Base-by-base conservation (phyloP, 345 rosid genomes). In the Carallia brachiata region DNA sequence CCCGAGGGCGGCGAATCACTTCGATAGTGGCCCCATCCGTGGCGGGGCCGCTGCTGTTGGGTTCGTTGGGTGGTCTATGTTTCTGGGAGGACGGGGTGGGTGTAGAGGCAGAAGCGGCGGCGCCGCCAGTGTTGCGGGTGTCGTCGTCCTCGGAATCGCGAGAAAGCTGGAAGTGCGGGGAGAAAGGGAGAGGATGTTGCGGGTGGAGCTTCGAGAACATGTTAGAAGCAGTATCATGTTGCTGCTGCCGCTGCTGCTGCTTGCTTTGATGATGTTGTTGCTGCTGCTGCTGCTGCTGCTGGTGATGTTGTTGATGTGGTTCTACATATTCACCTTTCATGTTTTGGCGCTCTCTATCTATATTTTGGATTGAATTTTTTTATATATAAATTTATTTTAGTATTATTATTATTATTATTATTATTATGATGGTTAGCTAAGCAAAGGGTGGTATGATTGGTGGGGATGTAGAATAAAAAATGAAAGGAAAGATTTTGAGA, bases 1-100 rank as follows among this genome's bases (percentile, higher is more conserved):
- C 98, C 55, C 98, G 75, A 1, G 97, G 95, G 15, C 97, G 87
- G 7, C 98, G 95, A 65, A 75, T 78, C 31, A 88, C 84, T 69
- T 92, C 98, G 55, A 92, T 90, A 73, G 84, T 75, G 36, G 89
- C 86, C 28, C 86, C 90, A 66, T 92, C 93, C 18, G 82, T 80
- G 40, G 68, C 62, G 19, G 60, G 31, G 30, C 40, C 44, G 68
- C 78, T 59, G 61, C 59, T 48, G 23, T 23, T 23, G 32, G 69
- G 60, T 27, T 65, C 67, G 50, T 23, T n/a, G 32, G 59, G 54
- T 6, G 62, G 58, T 7, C 70, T 65, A 15, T 39, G 65, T 13
- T 65, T 59, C 2, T 60, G 6, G n/a, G 39, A 6, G 7, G 68
- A 15, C 6, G 62, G 48, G 30, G 31, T 15, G 15, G 70, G 1